A percentile compares a stretch with the other conserved stretches of the same genome.
phyloP scores from a whole-genome alignment of 1,139 yeast genomes.

The Pichia sp. region DNA sequence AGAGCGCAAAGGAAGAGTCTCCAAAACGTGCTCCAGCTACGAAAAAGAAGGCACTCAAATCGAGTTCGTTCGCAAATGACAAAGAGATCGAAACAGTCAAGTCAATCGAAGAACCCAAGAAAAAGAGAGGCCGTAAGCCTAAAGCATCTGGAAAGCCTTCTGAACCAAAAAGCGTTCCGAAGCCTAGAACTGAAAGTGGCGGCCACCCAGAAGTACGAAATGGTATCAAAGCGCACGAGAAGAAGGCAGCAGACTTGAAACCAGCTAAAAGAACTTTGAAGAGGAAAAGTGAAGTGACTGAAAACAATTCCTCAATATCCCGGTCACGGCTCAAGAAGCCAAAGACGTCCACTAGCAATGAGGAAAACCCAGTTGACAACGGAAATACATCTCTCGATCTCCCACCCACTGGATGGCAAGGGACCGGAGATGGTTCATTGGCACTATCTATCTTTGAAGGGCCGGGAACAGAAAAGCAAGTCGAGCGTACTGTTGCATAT shows the following conservation, averaged over 20 bases:
- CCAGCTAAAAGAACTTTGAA: neutral
- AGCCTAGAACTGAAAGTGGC: neutral
- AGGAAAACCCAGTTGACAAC: neutral
- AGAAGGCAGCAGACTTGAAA: neutral
- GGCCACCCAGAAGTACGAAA: neutral
- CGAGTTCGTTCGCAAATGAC: neutral
- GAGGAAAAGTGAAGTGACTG: neutral
- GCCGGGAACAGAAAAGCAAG: constrained; percentile 43
- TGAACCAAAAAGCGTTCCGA: neutral
- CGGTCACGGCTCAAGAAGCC: neutral
- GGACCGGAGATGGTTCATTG: constrained; percentile 37
- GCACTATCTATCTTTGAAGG: constrained; percentile 52
- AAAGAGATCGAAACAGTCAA: neutral
- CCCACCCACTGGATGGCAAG: constrained; percentile 53
- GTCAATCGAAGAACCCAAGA: neutral
- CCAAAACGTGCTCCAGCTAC: neutral
- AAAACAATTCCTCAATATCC: neutral
- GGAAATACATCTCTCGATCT: neutral
- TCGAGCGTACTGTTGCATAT: constrained; percentile 58
- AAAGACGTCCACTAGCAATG: neutral
- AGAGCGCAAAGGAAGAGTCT: neutral
- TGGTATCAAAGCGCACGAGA: neutral
- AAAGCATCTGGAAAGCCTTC: neutral
- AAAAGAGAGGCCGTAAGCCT: neutral
- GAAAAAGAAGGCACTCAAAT: neutral